Base-by-base conservation (phyloP, 768 basidiomycete genomes). In the Coprinopsis marcescibilis region DNA sequence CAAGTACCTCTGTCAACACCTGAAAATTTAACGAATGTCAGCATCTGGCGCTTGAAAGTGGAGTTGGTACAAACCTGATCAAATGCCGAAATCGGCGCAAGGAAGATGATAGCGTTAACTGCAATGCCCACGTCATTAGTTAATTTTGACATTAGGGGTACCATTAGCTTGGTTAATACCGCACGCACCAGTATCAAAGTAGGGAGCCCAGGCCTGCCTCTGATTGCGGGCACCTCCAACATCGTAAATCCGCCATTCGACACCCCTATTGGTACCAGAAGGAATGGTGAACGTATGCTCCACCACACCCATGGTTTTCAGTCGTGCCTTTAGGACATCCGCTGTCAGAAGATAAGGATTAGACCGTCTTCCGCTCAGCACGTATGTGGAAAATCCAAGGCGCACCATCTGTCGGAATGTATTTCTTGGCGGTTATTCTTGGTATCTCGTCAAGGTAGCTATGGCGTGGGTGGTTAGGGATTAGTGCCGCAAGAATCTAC, bases 61-160 rank as follows among this genome's bases (percentile, higher is more conserved):
- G 36, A 21, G n/a, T n/a, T n/a, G n/a, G n/a, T n/a, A n/a, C 54
- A 43, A 43, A 69, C 70, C 66, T 90, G 88, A 68, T 90, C 89
- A 55, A 91, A 91, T 20, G 83, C 85, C 30, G 89, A 90, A 38
- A 92, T 89, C 25, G 89, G 89, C 29, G 85, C 89, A 48, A 92
- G 76, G 65, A 90, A 92, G 50, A 92, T 90, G 59, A 92, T 86
- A 35, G 87, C 86, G 60, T 88, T 85, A 29, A 89, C 89, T 90
- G 61, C 29, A 49, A 4, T 47, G 27, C 19, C 40, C 35, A 45
- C 24, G 52, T 46, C 21, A 47, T 30, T 35, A 12, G 42, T 17
- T 10, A 39, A 29, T 36, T 23, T 36, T 32, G 24, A 27, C 26
- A 6, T 37, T 25, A 21, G 36, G 35, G 25, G 40, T 33, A 19